phyloP scores from a whole-genome alignment of 768 basidiomycete species.

The Boletus bicolor region DNA sequence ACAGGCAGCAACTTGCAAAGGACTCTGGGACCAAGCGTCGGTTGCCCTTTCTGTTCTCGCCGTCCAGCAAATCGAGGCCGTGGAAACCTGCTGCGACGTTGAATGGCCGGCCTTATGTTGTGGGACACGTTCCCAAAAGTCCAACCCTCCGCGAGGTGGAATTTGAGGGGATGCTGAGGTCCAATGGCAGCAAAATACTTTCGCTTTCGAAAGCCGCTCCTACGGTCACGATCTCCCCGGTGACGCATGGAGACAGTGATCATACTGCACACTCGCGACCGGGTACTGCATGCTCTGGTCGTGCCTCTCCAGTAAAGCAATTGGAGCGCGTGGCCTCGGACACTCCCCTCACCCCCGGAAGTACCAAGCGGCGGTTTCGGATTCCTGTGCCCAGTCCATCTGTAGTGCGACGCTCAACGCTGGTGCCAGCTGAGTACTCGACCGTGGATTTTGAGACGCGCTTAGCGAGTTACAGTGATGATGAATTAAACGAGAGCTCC shows the following conservation, averaged over 20 bases:
- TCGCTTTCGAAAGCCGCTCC: slow-evolving; percentile 30
- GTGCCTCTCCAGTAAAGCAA: slow-evolving; percentile 15
- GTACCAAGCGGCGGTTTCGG: slow-evolving; percentile 53
- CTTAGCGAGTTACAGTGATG: slow-evolving; percentile 59
- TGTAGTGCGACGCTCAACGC: slow-evolving; percentile 43
- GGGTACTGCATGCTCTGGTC: slow-evolving; percentile 21
- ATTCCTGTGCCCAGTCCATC: slow-evolving; percentile 58
- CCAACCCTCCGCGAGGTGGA: slow-evolving; percentile 64
- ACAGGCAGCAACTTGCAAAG: slow-evolving; percentile 68
- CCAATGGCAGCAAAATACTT: slow-evolving; percentile 44
- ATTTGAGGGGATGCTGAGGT: slow-evolving; percentile 72
- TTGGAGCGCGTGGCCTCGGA: slow-evolving; percentile 30
- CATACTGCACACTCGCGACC: slow-evolving; percentile 16
- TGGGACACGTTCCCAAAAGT: slow-evolving; percentile 54
- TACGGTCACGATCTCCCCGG: slow-evolving; percentile 23
- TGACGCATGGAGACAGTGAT: slow-evolving; percentile 34
- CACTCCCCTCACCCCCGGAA: slow-evolving; percentile 25
- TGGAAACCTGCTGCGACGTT: slow-evolving; percentile 85
- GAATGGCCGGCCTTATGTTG: slow-evolving; percentile 72
- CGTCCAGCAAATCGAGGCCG: slow-evolving; percentile 43
- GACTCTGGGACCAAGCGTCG: slow-evolving; percentile 53
- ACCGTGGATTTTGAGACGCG: slow-evolving; percentile 82
- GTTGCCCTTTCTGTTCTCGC: slow-evolving; percentile 65
- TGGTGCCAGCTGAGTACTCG: slow-evolving; percentile 73
- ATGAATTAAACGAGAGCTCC: slow-evolving; percentile 41